Percentiles rank a stretch among this genome's conserved stretches.
These are phyloP conservation scores for Penstemon newberryi DNA, from an alignment of 257 asterid species.

Conservation along the genomic window DNA sequence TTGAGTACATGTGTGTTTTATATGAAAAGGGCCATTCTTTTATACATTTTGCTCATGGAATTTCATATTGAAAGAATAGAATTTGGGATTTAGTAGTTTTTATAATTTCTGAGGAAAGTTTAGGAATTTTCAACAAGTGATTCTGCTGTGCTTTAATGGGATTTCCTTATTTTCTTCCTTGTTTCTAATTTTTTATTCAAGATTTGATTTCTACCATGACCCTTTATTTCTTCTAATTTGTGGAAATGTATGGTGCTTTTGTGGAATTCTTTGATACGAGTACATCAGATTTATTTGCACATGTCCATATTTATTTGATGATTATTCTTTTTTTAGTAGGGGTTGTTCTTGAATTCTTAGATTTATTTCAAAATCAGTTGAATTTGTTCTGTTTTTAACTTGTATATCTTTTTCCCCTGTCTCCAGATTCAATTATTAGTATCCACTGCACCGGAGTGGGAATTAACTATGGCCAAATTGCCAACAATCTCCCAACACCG, in stretches of 20 bases:
- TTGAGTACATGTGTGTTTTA: conserved; percentile 23
- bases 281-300: neutral
- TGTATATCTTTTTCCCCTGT: neutral
- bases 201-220: conserved; percentile 5
- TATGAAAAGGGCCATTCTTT: conserved; percentile 17
- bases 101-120: neutral
- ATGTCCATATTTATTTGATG: neutral
- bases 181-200: neutral
- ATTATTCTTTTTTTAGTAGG: neutral
- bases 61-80: conserved; percentile 5
- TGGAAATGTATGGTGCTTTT: conserved; percentile 1
- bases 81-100: neutral
- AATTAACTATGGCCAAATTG: conserved; percentile 95
- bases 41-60: neutral
- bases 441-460: conserved; percentile 60
- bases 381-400: neutral
- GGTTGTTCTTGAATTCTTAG: neutral
- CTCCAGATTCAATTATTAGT: conserved; percentile 45
- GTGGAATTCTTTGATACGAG: neutral
- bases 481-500: conserved; percentile 83
- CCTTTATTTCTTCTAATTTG: conserved; percentile 1
- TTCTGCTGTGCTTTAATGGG: conserved; percentile 11
- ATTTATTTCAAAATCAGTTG: neutral
- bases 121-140: conserved; percentile 6
- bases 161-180: neutral